These are phyloP conservation scores for Turritis glabra DNA, from an alignment of 345 rosid genomes.

Conservation along the genomic window DNA sequence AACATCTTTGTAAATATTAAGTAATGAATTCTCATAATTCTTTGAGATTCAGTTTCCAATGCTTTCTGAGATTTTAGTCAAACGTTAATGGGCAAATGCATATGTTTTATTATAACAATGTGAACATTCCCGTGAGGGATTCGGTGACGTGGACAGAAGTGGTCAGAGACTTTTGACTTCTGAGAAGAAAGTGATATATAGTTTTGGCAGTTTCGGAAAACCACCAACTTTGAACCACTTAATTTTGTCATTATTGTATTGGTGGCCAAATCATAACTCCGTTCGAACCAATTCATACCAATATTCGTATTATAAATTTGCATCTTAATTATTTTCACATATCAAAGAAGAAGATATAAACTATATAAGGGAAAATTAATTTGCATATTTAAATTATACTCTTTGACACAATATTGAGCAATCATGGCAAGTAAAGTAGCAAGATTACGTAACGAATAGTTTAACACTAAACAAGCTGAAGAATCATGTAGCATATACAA, in stretches of 20 bases:
- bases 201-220: not conserved
- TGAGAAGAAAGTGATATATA: not conserved
- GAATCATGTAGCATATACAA: conserved; percentile 8
- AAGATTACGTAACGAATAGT: not conserved
- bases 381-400: not conserved
- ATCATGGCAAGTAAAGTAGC: conserved; percentile 3
- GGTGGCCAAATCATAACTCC: conserved; percentile 28
- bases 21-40: conserved; percentile 20
- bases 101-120: not conserved
- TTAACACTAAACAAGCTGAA: not conserved
- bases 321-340: not conserved
- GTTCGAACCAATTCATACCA: not conserved
- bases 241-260: not conserved
- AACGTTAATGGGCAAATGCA: not conserved
- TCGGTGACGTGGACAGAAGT: not conserved
- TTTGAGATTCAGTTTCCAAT: not conserved
- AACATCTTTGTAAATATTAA: conserved; percentile 33
- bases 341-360: not conserved
- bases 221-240: conserved; percentile 22
- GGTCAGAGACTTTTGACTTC: not conserved
- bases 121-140: not conserved
- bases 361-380: not conserved
- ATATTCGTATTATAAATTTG: not conserved
- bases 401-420: no score
- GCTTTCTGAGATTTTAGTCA: not conserved